Evolutionary conservation across 2,329 filamentous ascomycete species (phyloP).

Genomic region (Penicillium freii): DNA sequence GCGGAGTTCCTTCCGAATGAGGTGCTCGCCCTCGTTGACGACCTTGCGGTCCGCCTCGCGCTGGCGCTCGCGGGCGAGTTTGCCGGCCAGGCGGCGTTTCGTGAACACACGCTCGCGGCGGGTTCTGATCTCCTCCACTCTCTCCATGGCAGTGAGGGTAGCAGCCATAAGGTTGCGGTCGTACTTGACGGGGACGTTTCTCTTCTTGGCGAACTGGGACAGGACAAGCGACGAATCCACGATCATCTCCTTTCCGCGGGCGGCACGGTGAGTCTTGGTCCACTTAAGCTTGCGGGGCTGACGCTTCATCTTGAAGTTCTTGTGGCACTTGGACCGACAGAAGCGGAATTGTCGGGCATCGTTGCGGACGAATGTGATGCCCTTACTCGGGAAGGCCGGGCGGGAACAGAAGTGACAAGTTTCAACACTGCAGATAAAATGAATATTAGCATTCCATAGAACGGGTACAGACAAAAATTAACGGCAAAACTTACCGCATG

Average conservation of each 20-base stretch:
- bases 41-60: conserved; percentile 78
- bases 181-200: conserved; percentile 94
- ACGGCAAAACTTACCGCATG: conserved; percentile 24
- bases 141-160: conserved; percentile 88
- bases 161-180: conserved; percentile 85
- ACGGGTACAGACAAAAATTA: background rate
- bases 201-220: conserved; percentile 77
- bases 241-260: conserved; percentile 81
- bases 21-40: conserved; percentile 86
- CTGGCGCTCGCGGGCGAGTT: conserved; percentile 69
- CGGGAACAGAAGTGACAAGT: conserved; percentile 71
- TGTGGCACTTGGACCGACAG: conserved; percentile 67
- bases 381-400: conserved; percentile 64
- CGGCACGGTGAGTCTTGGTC: conserved; percentile 89
- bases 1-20: conserved; percentile 71
- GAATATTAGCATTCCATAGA: conserved; percentile 2
- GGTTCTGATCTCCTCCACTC: conserved; percentile 79
- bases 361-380: conserved; percentile 67
- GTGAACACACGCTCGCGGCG: conserved; percentile 89
- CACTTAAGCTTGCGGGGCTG: conserved; percentile 96
- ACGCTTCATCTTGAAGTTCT: conserved; percentile 95
- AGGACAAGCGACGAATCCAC: conserved; percentile 80
- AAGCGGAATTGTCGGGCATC: conserved; percentile 66
- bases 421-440: conserved; percentile 46
- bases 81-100: conserved; percentile 88